phyloP scores from a whole-genome alignment of 768 basidiomycete species.

The Nidularia sp. region DNA sequence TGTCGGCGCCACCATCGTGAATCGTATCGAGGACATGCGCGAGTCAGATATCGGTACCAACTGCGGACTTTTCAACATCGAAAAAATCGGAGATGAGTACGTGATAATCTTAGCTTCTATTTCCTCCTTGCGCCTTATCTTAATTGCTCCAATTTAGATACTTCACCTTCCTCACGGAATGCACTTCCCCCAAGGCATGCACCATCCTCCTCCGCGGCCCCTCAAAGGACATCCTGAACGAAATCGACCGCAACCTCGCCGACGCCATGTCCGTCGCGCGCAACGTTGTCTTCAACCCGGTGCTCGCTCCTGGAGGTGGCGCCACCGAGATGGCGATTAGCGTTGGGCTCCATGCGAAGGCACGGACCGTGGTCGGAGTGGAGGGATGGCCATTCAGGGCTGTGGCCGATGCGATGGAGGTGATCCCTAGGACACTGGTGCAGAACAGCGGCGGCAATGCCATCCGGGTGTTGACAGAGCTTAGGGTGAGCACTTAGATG shows the following conservation, averaged over 20 bases:
- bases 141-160: conserved; percentile 49
- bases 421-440: conserved; percentile 91
- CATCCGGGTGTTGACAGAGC: conserved; percentile 87
- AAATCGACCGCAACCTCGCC: conserved; percentile 95
- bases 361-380: conserved; percentile 77
- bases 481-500: conserved; percentile 57
- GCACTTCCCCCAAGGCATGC: conserved; percentile 89
- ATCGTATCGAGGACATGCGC: conserved; percentile 90
- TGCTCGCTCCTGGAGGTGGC: conserved; percentile 92
- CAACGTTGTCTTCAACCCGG: conserved; percentile 94
- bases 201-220: conserved; percentile 97
- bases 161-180: conserved; percentile 96
- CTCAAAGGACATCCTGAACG: conserved; percentile 96
- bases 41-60: conserved; percentile 89
- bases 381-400: conserved; percentile 91
- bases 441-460: conserved; percentile 96
- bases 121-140: background rate
- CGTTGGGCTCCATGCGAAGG: conserved; percentile 79
- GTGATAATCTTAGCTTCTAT: conserved; percentile 20
- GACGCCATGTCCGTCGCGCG: conserved; percentile 98
- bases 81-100: conserved; percentile 95
- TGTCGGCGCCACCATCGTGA: conserved; percentile 94
- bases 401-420: conserved; percentile 95
- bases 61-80: conserved; percentile 95
- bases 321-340: conserved; percentile 98